Evolutionary conservation across 257 asterid genomes (phyloP).

Genomic region (Scutellaria minor): DNA sequence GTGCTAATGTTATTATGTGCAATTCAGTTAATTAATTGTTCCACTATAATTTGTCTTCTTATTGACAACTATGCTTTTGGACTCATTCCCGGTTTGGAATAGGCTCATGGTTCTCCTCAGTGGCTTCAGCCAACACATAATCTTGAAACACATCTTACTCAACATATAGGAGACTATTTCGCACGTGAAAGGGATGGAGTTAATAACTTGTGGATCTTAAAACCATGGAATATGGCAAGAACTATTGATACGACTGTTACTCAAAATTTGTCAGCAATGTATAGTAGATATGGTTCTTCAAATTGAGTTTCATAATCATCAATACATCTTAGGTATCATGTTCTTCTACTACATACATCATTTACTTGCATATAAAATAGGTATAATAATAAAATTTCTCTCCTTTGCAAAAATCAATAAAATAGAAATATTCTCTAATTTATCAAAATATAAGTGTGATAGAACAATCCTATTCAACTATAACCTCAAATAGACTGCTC

Average conservation of each 20-base stretch:
- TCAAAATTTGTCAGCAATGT: conserved; percentile 61
- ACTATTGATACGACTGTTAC: conserved; percentile 91
- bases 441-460: no score
- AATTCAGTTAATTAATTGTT: conserved; percentile 24
- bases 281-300: no score
- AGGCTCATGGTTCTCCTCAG: conserved; percentile 86
- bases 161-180: conserved; percentile 78
- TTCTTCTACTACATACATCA: no score
- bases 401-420: no score
- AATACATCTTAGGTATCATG: no score
- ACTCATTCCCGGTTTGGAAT: conserved; percentile 36
- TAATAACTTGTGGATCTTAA: conserved; percentile 90
- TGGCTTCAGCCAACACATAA: conserved; percentile 98
- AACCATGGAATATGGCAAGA: conserved; percentile 99
- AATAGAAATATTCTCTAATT: no score
- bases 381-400: no score
- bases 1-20: conserved; percentile 13
- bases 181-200: conserved; percentile 62
- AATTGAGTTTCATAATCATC: no score
- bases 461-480: no score
- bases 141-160: conserved; percentile 87
- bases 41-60: conserved; percentile 17
- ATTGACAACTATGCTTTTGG: conserved; percentile 26
- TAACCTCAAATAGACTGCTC: no score
- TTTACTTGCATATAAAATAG: no score